phyloP scores from a whole-genome alignment of 2,329 filamentous ascomycete genomes.

The Neonectria coccinea region DNA sequence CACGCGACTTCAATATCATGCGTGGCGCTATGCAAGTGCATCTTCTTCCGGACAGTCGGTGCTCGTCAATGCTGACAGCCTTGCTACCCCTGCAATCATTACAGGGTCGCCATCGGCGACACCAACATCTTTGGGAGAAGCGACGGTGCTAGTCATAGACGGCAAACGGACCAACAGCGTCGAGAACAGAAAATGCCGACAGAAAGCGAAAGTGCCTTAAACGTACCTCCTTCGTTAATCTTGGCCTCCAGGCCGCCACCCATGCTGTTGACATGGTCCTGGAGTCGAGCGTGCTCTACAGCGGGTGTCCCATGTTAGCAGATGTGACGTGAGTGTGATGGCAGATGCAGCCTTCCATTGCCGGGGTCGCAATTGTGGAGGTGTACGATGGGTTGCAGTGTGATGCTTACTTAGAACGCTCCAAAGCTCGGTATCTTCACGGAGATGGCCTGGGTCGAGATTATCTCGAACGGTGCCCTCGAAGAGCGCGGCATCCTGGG shows the following conservation, averaged over 20 bases:
- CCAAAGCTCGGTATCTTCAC: conserved; percentile 98
- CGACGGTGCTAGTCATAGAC: conserved; percentile 23
- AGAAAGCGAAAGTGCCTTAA: conserved; percentile 37
- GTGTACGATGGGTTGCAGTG: conserved; percentile 29
- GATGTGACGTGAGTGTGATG: conserved; percentile 35
- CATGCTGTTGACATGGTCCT: conserved; percentile 89
- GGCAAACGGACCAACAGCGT: background rate
- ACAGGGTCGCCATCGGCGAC: conserved; percentile 21
- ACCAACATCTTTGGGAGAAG: conserved; percentile 28
- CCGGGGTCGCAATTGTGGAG: background rate
- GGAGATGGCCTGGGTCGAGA: conserved; percentile 91
- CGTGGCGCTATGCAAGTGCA: conserved; percentile 51
- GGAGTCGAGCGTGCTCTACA: conserved; percentile 89
- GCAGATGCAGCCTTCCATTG: conserved; percentile 25
- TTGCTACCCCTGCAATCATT: background rate
- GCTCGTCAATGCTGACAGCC: conserved; percentile 18
- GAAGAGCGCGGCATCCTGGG: conserved; percentile 96
- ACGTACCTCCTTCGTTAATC: conserved; percentile 92
- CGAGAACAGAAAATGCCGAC: conserved; percentile 35
- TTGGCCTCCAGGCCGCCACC: conserved; percentile 88
- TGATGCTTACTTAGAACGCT: conserved; percentile 81
- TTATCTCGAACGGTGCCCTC: conserved; percentile 95
- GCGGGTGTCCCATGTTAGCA: conserved; percentile 35
- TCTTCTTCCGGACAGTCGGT: conserved; percentile 32
- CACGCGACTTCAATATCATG: conserved; percentile 50